Base-by-base conservation (phyloP, 1,284 basidiomycete species). In the Papiliotrema nemorosa region DNA sequence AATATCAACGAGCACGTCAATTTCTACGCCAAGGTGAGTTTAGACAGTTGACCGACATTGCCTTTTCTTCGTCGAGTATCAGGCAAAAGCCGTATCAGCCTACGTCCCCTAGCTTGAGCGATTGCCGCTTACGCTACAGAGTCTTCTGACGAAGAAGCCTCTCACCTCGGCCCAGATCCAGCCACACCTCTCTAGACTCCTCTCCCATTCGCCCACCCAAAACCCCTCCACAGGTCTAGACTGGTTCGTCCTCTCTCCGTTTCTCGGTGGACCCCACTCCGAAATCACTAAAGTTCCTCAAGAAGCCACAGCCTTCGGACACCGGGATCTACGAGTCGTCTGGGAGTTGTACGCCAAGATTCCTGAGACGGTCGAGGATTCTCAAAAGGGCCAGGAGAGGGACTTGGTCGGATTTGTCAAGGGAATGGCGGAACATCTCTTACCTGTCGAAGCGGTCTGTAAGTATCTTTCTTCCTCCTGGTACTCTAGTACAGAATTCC, bases 1-100 rank as follows among this genome's bases (percentile, higher is more conserved):
- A 58, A 58, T 33, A 47, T 55, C 50, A 52, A 55, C 50, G 56
- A 58, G 39, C 56, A 58, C 40, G 46, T 54, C 39, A 49, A 55
- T 34, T 55, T 58, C 27, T 57, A 58, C 38, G 56, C 53, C 20
- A 58, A 58, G 47, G 56, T 58, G 47, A 38, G 47, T 49, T 9
- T 7, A 31, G 7, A 31, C n/a, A n/a, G n/a, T n/a, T 5, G 18
- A 20, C 31, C 31, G n/a, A 34, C 31, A n/a, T 34, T 34, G 31
- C 10, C 31, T 34, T 10, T n/a, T 34, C n/a, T n/a, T 10, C 31
- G 31, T n/a, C 31, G 12, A 33, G 22, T 21, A 14, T 47, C 22
- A n/a, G n/a, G n/a, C n/a, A n/a, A n/a, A n/a, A n/a, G n/a, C n/a
- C n/a, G n/a, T n/a, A n/a, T n/a, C n/a, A n/a, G n/a, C n/a, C n/a